Conservation (phyloP, 768 basidiomycete genomes). For the Podaxis sp. region DNA sequence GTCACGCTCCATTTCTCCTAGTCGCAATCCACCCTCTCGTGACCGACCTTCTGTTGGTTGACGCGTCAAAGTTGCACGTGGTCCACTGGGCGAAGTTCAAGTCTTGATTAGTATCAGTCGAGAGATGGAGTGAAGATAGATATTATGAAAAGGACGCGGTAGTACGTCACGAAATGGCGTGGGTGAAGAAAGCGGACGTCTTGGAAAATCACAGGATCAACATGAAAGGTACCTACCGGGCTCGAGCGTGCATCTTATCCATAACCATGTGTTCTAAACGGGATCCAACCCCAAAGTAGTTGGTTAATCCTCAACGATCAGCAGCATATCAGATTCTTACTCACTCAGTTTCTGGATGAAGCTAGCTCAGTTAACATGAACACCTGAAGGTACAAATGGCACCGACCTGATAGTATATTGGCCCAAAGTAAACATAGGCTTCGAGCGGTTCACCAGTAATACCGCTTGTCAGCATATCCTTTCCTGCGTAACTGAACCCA, state of each 20-base stretch:
- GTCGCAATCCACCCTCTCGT: slow-evolving; percentile 92
- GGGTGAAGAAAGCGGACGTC: slow-evolving; percentile 2
- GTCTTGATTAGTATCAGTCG: not conserved
- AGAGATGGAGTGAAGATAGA: slow-evolving; percentile 16
- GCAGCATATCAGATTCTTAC: slow-evolving; percentile 26
- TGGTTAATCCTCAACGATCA: not conserved
- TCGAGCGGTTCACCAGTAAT: slow-evolving; percentile 97
- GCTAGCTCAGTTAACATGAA: slow-evolving; percentile 12
- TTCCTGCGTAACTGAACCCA: slow-evolving; percentile 97
- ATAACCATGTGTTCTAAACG: slow-evolving; percentile 93
- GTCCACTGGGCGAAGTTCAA: slow-evolving; percentile 58
- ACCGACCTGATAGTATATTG: slow-evolving; percentile 93
- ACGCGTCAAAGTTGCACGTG: slow-evolving; percentile 92
- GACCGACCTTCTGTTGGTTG: slow-evolving; percentile 99
- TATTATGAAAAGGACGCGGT: not conserved
- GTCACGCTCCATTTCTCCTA: slow-evolving; percentile 99
- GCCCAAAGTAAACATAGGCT: slow-evolving; percentile 98
- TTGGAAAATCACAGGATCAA: slow-evolving; percentile 1
- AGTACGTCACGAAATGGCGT: not conserved
- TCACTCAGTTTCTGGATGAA: slow-evolving; percentile 84
- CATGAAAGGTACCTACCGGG: slow-evolving; percentile 55
- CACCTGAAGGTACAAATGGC: not conserved
- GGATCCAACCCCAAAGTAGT: slow-evolving; percentile 9
- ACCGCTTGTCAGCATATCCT: slow-evolving; percentile 97
- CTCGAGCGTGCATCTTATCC: slow-evolving; percentile 99